These are phyloP conservation scores for Kazachstania sp. DNA, from an alignment of 1,139 yeast species.

Conservation along the genomic window DNA sequence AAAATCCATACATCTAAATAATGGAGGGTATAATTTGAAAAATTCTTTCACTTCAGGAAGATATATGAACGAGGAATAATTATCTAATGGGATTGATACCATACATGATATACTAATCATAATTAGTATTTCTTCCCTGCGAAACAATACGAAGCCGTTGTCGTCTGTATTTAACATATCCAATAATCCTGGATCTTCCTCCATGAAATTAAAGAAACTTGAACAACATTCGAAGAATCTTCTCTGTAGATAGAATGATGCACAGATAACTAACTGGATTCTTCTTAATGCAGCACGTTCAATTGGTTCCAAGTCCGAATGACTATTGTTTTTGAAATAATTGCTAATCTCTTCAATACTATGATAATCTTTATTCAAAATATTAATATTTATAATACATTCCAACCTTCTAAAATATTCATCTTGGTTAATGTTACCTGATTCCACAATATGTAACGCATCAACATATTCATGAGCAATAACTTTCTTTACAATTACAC, in stretches of 20 bases:
- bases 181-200: constrained; percentile 13
- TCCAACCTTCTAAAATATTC: constrained; percentile 15
- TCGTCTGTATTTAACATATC: neutral
- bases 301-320: constrained; percentile 1
- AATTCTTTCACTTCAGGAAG: constrained; percentile 14
- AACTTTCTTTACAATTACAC: constrained; percentile 6
- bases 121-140: constrained; percentile 15
- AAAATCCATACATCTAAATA: constrained; percentile 14
- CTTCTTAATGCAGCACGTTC: constrained; percentile 14
- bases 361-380: constrained; percentile 17
- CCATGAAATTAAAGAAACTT: constrained; percentile 15
- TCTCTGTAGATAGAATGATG: constrained; percentile 19
- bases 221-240: constrained; percentile 19
- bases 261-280: constrained; percentile 15
- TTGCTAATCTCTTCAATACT: constrained; percentile 21
- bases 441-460: constrained; percentile 17
- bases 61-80: constrained; percentile 20
- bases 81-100: constrained; percentile 24
- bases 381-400: constrained; percentile 11
- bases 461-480: constrained; percentile 18
- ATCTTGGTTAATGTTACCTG: constrained; percentile 2
- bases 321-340: constrained; percentile 10
- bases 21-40: constrained; percentile 10
- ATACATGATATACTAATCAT: constrained; percentile 21
- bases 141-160: constrained; percentile 1